Conservation (phyloP, 768 basidiomycete genomes). For the Tylopilus sp. region DNA sequence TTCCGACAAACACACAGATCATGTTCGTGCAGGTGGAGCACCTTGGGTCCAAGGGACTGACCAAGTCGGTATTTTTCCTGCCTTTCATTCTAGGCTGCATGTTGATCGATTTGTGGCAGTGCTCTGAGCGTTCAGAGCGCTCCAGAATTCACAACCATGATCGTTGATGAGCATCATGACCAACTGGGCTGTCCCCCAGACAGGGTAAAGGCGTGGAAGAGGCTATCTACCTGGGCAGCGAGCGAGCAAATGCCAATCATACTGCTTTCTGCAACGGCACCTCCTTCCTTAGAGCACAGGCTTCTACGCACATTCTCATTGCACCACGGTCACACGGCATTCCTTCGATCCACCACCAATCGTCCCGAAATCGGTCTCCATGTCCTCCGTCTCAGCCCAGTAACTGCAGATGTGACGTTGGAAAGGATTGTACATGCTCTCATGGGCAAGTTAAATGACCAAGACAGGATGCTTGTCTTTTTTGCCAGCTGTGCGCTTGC, state of each 20-base stretch:
- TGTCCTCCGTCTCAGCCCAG: background rate
- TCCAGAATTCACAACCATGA: background rate
- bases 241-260: background rate
- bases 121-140: background rate
- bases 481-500: background rate
- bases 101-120: background rate
- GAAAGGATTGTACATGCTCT: background rate
- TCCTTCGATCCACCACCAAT: background rate
- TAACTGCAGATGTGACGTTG: background rate
- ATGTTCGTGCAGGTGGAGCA: conserved; percentile 11
- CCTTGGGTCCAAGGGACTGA: background rate
- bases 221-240: background rate
- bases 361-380: conserved; percentile 4
- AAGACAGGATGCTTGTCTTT: background rate
- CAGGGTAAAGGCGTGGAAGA: background rate
- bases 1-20: background rate
- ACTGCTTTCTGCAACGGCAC: background rate
- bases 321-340: background rate
- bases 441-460: background rate
- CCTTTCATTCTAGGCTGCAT: background rate
- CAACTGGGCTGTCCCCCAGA: conserved; percentile 1
- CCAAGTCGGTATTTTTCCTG: background rate
- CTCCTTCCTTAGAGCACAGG: background rate
- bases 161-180: conserved; percentile 8
- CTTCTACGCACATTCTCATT: background rate